A percentile compares a stretch with the other conserved stretches of the same genome.
Conservation (phyloP, 805 yeast species). For the Maudiozyma barnettii region DNA sequence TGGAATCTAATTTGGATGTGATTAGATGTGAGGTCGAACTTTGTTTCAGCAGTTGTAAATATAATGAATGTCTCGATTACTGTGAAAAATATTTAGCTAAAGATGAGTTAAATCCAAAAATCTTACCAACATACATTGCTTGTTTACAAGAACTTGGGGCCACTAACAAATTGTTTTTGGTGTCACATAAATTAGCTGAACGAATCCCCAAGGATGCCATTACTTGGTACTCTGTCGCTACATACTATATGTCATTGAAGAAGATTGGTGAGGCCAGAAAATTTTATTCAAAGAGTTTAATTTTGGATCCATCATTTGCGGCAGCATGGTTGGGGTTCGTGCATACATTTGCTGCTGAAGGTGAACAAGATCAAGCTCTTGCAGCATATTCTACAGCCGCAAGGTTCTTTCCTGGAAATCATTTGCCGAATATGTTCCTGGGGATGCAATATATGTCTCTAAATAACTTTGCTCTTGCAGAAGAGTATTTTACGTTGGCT, state of each 20-base stretch:
- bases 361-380: conserved; percentile 98
- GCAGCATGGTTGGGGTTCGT: conserved; percentile 99
- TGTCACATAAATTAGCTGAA: conserved; percentile 81
- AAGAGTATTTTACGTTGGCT: conserved; percentile 72
- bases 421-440: conserved; percentile 75
- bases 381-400: conserved; percentile 96
- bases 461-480: conserved; percentile 73
- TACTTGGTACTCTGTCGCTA: conserved; percentile 89
- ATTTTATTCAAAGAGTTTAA: conserved; percentile 80
- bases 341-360: conserved; percentile 93
- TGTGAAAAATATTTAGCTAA: conserved; percentile 51
- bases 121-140: conserved; percentile 71
- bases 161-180: conserved; percentile 64
- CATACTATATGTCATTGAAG: conserved; percentile 69
- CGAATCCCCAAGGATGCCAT: conserved; percentile 69
- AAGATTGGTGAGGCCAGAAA: conserved; percentile 76
- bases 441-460: conserved; percentile 95
- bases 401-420: conserved; percentile 81
- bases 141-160: conserved; percentile 80
- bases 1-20: conserved; percentile 62
- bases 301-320: conserved; percentile 80
- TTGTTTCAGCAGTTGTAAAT: conserved; percentile 65
- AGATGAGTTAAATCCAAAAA: conserved; percentile 64
- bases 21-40: conserved; percentile 59
- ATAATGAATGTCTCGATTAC: conserved; percentile 60